A percentile compares a stretch with the other conserved stretches of the same genome.
Conservation (phyloP, 805 yeast species). For the Priceomyces medius region DNA sequence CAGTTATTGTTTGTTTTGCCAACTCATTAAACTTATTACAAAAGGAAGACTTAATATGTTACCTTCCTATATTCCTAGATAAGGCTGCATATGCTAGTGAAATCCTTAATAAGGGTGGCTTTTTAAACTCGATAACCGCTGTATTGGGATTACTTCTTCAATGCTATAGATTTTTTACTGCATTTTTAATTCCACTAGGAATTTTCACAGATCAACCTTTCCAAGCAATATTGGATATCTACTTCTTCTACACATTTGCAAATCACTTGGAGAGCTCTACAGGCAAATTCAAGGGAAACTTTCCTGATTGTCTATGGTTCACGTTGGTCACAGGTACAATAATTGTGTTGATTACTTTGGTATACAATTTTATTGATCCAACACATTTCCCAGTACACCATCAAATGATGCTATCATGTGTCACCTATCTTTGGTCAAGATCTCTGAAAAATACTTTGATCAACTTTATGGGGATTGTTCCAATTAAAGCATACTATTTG, state of each 20-base stretch:
- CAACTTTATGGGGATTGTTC: conserved; percentile 51
- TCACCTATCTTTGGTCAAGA: conserved; percentile 64
- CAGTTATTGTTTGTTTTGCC: conserved; percentile 45
- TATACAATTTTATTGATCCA: conserved; percentile 24
- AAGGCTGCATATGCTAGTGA: conserved; percentile 5
- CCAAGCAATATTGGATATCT: conserved; percentile 45
- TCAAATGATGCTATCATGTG: conserved; percentile 49
- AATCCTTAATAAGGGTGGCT: conserved; percentile 3
- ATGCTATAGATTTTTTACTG: conserved; percentile 48
- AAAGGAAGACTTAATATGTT: conserved; percentile 13
- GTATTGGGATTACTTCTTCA: conserved; percentile 27
- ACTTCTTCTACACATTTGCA: conserved; percentile 57
- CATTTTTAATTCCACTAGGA: conserved; percentile 47
- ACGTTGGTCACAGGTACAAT: conserved; percentile 48
- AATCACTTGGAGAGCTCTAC: conserved; percentile 49
- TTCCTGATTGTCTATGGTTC: conserved; percentile 59
- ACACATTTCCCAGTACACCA: conserved; percentile 23
- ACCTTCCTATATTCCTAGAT: conserved; percentile 11
- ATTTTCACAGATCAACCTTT: conserved; percentile 22
- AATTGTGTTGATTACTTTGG: conserved; percentile 35
- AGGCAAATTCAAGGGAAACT: conserved; percentile 46
- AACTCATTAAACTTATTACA: conserved; percentile 19
- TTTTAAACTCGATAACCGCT: conserved; percentile 7
- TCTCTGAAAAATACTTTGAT: conserved; percentile 52
- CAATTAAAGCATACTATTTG: conserved; percentile 55